Conservation (phyloP, 371 early-diverging fungal species). For the Mucor piriformis region DNA sequence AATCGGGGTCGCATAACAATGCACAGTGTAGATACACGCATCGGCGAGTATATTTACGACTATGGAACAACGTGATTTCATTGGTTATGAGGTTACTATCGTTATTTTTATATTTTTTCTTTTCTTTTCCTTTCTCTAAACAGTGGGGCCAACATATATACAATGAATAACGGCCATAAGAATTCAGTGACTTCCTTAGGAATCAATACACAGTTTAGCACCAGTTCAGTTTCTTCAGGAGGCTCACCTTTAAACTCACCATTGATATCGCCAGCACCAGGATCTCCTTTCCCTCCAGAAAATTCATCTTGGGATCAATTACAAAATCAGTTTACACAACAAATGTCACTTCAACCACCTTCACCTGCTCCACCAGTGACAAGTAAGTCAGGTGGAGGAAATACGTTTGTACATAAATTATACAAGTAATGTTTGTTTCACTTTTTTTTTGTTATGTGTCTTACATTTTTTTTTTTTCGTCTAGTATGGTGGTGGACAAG, state of each 20-base stretch:
- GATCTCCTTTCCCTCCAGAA: slow-evolving; percentile 28
- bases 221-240: slow-evolving; percentile 32
- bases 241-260: slow-evolving; percentile 41
- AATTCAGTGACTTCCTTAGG: slow-evolving; percentile 24
- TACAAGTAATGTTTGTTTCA: slow-evolving; percentile 35
- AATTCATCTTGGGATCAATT: slow-evolving; percentile 32
- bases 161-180: slow-evolving; percentile 27
- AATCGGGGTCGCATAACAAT: background rate
- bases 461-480: slow-evolving; percentile 6
- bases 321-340: slow-evolving; percentile 31
- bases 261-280: slow-evolving; percentile 29
- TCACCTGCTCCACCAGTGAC: slow-evolving; percentile 7
- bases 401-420: slow-evolving; percentile 46
- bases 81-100: background rate
- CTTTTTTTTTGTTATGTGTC: background rate
- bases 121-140: background rate
- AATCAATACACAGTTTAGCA: slow-evolving; percentile 34
- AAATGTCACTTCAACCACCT: slow-evolving; percentile 40
- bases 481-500: slow-evolving; percentile 25
- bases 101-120: background rate
- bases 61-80: background rate
- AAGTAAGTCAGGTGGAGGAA: slow-evolving; percentile 21
- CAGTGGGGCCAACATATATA: too few relatives aligned
- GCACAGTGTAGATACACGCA: background rate
- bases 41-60: background rate